These are phyloP conservation scores for Fusarium praegraminearum DNA, from an alignment of 2,329 filamentous ascomycete genomes.

Conservation along the genomic window DNA sequence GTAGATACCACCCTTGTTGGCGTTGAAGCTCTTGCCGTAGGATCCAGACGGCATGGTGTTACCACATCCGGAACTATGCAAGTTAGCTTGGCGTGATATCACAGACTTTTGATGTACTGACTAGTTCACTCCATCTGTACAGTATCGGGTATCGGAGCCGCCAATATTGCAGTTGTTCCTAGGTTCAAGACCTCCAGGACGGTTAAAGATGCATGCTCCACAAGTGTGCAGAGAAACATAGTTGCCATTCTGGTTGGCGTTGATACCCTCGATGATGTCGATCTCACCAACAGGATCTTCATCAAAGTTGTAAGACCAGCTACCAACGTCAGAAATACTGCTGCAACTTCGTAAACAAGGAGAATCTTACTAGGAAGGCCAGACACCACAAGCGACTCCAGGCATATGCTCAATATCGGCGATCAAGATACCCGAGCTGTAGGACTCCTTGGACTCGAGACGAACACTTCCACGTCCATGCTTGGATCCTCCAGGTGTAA, in stretches of 20 bases:
- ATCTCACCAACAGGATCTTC: conserved; percentile 27
- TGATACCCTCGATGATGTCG: conserved; percentile 23
- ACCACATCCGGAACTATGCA: conserved; percentile 1
- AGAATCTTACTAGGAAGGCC: conserved; percentile 14
- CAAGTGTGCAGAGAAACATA: conserved; percentile 24
- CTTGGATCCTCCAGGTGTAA: neutral
- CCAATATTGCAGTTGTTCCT: conserved; percentile 18
- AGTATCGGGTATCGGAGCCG: conserved; percentile 1
- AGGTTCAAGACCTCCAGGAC: conserved; percentile 10
- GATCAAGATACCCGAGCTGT: conserved; percentile 20
- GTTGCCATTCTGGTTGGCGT: conserved; percentile 13
- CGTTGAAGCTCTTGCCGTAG: conserved; percentile 25
- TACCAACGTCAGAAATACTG: neutral
- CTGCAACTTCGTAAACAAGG: neutral
- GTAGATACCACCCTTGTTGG: conserved; percentile 15
- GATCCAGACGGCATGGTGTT: conserved; percentile 25
- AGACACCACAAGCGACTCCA: conserved; percentile 19
- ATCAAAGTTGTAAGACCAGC: conserved; percentile 28
- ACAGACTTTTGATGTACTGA: neutral
- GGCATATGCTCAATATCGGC: conserved; percentile 30
- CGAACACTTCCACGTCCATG: conserved; percentile 23
- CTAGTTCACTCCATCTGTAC: conserved; percentile 6
- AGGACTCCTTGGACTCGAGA: conserved; percentile 20
- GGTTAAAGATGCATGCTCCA: conserved; percentile 14
- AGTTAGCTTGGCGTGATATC: neutral